phyloP scores from a whole-genome alignment of 176 grass and related monocot genomes.

The Metroxylon sagu region DNA sequence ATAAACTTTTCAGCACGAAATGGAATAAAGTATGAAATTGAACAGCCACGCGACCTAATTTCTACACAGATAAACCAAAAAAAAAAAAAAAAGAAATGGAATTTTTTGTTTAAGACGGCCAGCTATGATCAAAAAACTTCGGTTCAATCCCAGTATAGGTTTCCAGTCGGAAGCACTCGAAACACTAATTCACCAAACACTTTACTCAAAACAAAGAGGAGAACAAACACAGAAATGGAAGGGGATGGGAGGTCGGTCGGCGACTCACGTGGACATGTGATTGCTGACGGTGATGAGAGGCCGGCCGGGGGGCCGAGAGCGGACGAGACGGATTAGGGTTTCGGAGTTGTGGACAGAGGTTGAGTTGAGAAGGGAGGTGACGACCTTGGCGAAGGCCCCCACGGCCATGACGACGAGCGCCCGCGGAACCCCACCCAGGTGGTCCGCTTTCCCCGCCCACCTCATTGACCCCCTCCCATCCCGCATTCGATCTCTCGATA shows the following conservation, averaged over 20 bases:
- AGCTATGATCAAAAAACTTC: too few relatives aligned
- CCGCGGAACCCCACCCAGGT: conserved; percentile 44
- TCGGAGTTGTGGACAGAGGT: conserved; percentile 72
- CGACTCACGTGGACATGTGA: conserved; percentile 77
- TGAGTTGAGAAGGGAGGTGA: conserved; percentile 57
- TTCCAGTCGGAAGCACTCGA: too few relatives aligned
- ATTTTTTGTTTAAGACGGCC: too few relatives aligned
- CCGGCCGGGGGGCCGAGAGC: conserved; percentile 29
- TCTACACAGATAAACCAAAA: too few relatives aligned
- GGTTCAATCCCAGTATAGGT: too few relatives aligned
- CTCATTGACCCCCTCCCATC: conserved; percentile 44
- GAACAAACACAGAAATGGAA: neutral
- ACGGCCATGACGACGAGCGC: conserved; percentile 46
- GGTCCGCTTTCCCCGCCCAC: conserved; percentile 48
- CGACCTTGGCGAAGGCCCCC: conserved; percentile 55
- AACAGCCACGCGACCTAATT: too few relatives aligned
- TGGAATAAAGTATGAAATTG: too few relatives aligned
- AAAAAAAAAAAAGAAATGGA: too few relatives aligned
- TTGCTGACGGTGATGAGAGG: conserved; percentile 95
- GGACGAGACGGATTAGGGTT: conserved; percentile 60
- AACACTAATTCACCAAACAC: too few relatives aligned
- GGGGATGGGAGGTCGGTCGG: neutral
- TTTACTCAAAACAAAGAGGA: neutral
- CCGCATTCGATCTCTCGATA: neutral
- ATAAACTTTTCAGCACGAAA: too few relatives aligned